Evolutionary conservation across 2,329 filamentous ascomycete genomes (phyloP).

Genomic region (Fusarium dlaminii): DNA sequence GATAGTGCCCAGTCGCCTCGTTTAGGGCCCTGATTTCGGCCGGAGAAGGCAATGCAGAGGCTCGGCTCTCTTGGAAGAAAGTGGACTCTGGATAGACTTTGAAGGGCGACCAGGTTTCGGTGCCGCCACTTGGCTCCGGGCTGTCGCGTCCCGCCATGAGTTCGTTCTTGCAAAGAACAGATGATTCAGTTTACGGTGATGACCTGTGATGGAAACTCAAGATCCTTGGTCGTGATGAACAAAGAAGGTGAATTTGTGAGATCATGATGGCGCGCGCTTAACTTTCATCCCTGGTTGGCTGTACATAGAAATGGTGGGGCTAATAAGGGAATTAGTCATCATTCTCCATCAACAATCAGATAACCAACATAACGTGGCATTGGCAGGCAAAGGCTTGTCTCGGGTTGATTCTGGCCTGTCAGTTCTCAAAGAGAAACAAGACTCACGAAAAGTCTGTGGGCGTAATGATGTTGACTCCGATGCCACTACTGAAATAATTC

Average conservation of each 20-base stretch:
- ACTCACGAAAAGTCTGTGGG: no score
- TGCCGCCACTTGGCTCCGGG: neutral
- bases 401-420: no score
- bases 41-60: conserved; percentile 42
- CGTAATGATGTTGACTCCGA: no score
- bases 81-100: conserved; percentile 8
- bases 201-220: neutral
- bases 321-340: no score
- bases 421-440: no score
- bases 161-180: neutral
- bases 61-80: conserved; percentile 37
- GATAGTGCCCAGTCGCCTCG: conserved; percentile 21
- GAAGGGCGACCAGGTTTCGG: neutral
- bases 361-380: neutral
- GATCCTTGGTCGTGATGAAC: neutral
- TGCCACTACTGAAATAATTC: no score
- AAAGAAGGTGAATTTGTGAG: neutral
- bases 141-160: neutral
- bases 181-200: neutral
- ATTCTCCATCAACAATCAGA: no score
- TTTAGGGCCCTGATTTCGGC: conserved; percentile 44
- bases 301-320: neutral
- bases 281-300: neutral
- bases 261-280: neutral
- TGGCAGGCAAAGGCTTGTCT: no score